A percentile compares a stretch with the other conserved stretches of the same genome.
These are phyloP conservation scores for Zygosaccharomyces pseudobailii DNA, from an alignment of 1,139 yeast genomes.

Conservation along the genomic window DNA sequence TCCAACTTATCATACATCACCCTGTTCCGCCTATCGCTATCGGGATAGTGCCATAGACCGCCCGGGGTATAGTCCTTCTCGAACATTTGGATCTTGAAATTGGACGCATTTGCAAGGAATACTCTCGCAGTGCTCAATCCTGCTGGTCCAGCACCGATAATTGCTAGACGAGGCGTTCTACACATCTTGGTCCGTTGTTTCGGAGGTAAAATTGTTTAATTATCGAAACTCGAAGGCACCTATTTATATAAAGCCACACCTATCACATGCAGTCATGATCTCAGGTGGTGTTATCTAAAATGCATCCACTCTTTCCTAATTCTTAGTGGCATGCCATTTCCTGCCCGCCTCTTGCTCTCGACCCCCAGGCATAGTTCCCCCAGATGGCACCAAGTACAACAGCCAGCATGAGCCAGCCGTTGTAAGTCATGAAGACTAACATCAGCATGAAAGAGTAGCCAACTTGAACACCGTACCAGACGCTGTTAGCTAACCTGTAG, in stretches of 20 bases:
- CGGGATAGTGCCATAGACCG: constrained; percentile 32
- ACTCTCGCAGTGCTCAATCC: constrained; percentile 31
- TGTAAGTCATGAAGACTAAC: constrained; percentile 81
- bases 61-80: constrained; percentile 25
- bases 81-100: constrained; percentile 21
- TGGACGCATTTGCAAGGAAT: constrained; percentile 21
- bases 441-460: constrained; percentile 72
- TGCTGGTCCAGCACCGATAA: constrained; percentile 34
- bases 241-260: constrained; percentile 4
- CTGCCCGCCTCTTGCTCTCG: constrained; percentile 6
- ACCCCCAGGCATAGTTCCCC: constrained; percentile 58
- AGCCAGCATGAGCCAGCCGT: constrained; percentile 77
- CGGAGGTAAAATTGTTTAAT: background rate
- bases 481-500: constrained; percentile 37
- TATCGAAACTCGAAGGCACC: background rate
- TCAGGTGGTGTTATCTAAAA: constrained; percentile 1
- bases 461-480: constrained; percentile 65
- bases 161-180: constrained; percentile 16
- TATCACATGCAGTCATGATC: background rate
- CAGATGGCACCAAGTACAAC: constrained; percentile 63
- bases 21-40: constrained; percentile 16
- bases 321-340: constrained; percentile 24
- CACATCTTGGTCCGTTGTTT: background rate
- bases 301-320: background rate
- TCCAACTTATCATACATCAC: constrained; percentile 33